Base-by-base conservation (phyloP, 108 stramenopile genomes). In the Cafeteria roenbergensis region DNA sequence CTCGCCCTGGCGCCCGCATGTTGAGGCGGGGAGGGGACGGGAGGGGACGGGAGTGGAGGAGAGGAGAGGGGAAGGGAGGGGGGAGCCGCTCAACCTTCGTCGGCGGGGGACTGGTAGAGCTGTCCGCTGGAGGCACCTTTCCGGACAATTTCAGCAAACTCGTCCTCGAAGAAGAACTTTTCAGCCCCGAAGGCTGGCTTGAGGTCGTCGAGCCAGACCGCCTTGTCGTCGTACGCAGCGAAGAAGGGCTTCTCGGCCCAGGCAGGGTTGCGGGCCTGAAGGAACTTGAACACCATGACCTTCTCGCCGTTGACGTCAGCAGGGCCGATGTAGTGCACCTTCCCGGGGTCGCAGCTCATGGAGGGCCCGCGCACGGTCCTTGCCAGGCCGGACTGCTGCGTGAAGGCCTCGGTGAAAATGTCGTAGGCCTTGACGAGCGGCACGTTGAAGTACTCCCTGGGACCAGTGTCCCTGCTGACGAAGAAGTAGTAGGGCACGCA, bases 401-500 rank as follows among this genome's bases (percentile, higher is more conserved):
- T 57, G 35, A 76, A 48, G 38, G 82, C 82, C 61, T 83, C 75
- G 64, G 71, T 74, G 64, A 70, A 83, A 51, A 80, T 73, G 8
- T 70, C 57, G 57, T 83, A 76, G 12, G 79, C 82, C 34, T 70
- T 66, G 21, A 61, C 79, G 34, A 83, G 74, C 22, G 82, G 78
- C 32, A 83, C 82, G 54, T 80, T 72, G 63, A 83, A 83, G 50
- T 74, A 83, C 27, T 69, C 29, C 60, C 77, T 76, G 2, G 82
- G 79, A 57, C 82, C 82, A 33, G 82, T 83, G 67, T 83, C 82
- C 30, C 82, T 67, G 17, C 75, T 79, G 69, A 80, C 77, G 72
- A 83, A 83, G 79, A 83, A 80, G 71, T 83, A 83, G 71, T 83
- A 83, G 28, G 82, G 82, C 62, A 83, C 74, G 58, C 73, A 68